phyloP scores from a whole-genome alignment of 2,329 filamentous ascomycete genomes.

The Immersiporthe knoxdaviesiana region DNA sequence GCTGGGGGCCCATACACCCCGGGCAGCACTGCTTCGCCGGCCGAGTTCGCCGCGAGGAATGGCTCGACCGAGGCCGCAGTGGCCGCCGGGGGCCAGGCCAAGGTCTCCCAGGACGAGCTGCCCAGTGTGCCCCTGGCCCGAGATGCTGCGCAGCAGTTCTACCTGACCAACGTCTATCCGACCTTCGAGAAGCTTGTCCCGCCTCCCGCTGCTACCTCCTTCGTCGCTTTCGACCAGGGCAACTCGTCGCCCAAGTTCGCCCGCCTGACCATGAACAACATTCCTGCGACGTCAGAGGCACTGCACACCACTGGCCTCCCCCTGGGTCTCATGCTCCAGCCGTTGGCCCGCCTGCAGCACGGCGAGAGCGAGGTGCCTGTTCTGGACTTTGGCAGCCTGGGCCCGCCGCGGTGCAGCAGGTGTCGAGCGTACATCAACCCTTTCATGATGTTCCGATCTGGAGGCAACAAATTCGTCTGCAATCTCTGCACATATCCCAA shows the following conservation, averaged over 20 bases:
- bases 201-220: constrained; percentile 84
- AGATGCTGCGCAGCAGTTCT: constrained; percentile 81
- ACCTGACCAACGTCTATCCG: constrained; percentile 84
- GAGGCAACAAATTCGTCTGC: constrained; percentile 95
- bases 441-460: constrained; percentile 95
- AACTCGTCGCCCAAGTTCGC: constrained; percentile 95
- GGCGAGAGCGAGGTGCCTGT: constrained; percentile 89
- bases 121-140: constrained; percentile 87
- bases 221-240: constrained; percentile 93
- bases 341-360: constrained; percentile 78
- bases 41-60: constrained; percentile 51
- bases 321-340: constrained; percentile 85
- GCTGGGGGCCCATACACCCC: constrained; percentile 57
- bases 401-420: constrained; percentile 87
- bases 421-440: constrained; percentile 98
- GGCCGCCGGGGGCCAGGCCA: constrained; percentile 67
- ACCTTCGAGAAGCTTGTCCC: constrained; percentile 95
- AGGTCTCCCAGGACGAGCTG: constrained; percentile 88
- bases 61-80: constrained; percentile 50
- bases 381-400: constrained; percentile 89
- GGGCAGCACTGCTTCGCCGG: constrained; percentile 44
- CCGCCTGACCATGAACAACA: constrained; percentile 89
- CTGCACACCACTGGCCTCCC: constrained; percentile 80
- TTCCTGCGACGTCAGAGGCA: constrained; percentile 81
- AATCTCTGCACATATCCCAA: constrained; percentile 98